Evolutionary conservation across 331 rosid species (phyloP).

Genomic region (Malus hybrid): DNA sequence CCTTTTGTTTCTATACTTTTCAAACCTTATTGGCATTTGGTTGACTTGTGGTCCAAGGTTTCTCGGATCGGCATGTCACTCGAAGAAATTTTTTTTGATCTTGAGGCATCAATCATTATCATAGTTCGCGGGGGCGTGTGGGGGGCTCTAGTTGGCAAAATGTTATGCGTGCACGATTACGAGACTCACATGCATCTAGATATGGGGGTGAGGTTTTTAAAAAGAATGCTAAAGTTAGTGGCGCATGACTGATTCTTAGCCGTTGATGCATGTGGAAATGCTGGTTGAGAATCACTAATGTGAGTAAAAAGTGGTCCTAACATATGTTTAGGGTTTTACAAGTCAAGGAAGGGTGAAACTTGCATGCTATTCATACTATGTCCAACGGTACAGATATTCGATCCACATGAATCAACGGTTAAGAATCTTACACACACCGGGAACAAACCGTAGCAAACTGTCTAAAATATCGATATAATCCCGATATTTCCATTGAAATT

Average conservation of each 20-base stretch:
- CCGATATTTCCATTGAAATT: too few relatives aligned
- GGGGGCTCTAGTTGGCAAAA: too few relatives aligned
- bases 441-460: not conserved
- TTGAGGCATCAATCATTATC: constrained; percentile 13
- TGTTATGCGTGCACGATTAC: too few relatives aligned
- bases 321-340: not conserved
- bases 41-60: constrained; percentile 20
- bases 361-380: too few relatives aligned
- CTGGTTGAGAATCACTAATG: too few relatives aligned
- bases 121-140: not conserved
- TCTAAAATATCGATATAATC: too few relatives aligned
- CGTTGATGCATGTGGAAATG: accelerated
- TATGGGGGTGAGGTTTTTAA: too few relatives aligned
- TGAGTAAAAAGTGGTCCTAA: not conserved
- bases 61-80: not conserved
- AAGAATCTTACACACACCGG: too few relatives aligned
- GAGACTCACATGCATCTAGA: too few relatives aligned
- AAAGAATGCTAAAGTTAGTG: too few relatives aligned
- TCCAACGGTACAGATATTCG: not conserved
- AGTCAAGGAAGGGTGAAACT: not conserved
- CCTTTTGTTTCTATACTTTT: not conserved
- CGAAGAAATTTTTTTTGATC: not conserved
- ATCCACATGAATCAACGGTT: not conserved
- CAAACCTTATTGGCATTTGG: not conserved
- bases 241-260: not conserved